Evolutionary conservation across 2,329 filamentous ascomycete species (phyloP), one percentile per base, ranked within the genome.

Genomic region (Rosellinia necatrix): DNA sequence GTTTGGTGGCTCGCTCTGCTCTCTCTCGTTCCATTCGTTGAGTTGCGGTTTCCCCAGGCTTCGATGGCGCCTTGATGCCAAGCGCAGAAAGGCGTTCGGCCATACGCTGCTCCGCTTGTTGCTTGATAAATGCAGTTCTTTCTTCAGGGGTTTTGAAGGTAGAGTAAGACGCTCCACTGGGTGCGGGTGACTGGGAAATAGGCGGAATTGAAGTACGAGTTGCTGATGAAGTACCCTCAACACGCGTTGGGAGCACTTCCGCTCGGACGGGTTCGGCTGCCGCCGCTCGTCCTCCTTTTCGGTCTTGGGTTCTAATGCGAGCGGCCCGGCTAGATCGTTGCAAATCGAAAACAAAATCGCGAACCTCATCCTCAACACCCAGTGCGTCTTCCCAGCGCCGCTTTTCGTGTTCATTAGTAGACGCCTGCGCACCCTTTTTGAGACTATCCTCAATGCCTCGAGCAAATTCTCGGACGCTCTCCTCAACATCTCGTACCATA

Each of bases 311-410:
- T 56, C 83, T 80, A 55, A 96, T 76, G 56, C 87, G 87, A 49
- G 90, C 81, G 61, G 91, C 82, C 62, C 92, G 86, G 71, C 91
- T 96, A 60, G 87, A 90, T 59, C 93, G 86, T 71, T 97, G 92
- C 49, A 99, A 78, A 65, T 97, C 94, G 70, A 94, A 97, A 71
- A 99, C 99, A 73, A 99, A 97, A 69, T 99, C 94, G 68, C 92
- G 91, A 59, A 97, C 89, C 68, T 96, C 92, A 68, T 99, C 93
- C 70, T 99, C 94, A 24, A 99, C 94, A 24, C 94, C 94, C 32
- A 99, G 81, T 8, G 86, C 94, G 74, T 99, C 94, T 66, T 99
- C 92, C 94, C 94, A 99, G 59, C 94, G 85, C 59, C 94, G 86
- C 67, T 85, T 87, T 77, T 99, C 94, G 70, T 97, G 92, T 73